Conservation (phyloP, 169 alveolate species). For the Theileria annulata region DNA sequence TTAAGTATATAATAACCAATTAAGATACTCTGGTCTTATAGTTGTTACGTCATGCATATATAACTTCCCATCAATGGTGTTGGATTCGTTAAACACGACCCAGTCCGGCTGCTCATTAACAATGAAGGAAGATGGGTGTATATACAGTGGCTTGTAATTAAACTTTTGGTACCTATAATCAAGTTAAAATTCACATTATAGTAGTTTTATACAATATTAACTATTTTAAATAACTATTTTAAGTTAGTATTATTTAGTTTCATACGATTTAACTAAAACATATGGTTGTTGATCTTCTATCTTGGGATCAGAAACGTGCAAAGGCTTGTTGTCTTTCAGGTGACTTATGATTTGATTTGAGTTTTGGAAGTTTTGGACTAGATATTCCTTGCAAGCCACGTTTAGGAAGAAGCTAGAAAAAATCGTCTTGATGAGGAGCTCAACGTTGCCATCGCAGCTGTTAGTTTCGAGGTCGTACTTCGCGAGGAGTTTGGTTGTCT, state of each 20-base stretch:
- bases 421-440: constrained; percentile 41
- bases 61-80: constrained; percentile 38
- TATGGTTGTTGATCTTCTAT: constrained; percentile 60
- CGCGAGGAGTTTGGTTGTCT: constrained; percentile 6
- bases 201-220: background rate
- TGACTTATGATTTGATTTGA: constrained; percentile 44
- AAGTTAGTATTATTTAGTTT: background rate
- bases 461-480: constrained; percentile 48
- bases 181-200: background rate
- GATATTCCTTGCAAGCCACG: constrained; percentile 68
- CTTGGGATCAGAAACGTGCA: constrained; percentile 48
- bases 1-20: too few relatives aligned
- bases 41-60: constrained; percentile 60
- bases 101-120: constrained; percentile 65
- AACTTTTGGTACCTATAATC: constrained; percentile 16
- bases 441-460: constrained; percentile 52
- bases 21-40: constrained; percentile 53
- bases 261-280: constrained; percentile 40
- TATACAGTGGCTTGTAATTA: constrained; percentile 35
- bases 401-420: constrained; percentile 59
- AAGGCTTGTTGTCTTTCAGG: constrained; percentile 11
- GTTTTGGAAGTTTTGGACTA: constrained; percentile 30
- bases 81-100: constrained; percentile 63
- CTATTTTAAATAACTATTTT: background rate
- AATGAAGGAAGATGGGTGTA: constrained; percentile 58